phyloP scores from a whole-genome alignment of 177 flowering plant genomes.

The Vitis hybrid region DNA sequence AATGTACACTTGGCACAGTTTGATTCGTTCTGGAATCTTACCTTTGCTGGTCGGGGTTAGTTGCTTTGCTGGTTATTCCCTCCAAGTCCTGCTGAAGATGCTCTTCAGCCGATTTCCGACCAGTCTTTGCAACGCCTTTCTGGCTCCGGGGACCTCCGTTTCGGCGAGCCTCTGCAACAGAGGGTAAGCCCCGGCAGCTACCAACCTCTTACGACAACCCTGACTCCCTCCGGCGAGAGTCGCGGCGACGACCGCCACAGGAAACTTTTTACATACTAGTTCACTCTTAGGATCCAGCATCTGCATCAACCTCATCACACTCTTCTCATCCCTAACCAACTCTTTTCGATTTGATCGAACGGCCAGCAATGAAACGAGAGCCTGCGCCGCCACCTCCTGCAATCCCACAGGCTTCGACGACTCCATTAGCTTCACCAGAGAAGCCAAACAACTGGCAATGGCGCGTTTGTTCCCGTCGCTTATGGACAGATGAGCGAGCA shows the following conservation, averaged over 20 bases:
- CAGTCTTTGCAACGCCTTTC: slow-evolving; percentile 63
- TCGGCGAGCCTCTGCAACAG: slow-evolving; percentile 63
- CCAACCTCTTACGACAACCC: slow-evolving; percentile 56
- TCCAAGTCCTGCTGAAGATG: slow-evolving; percentile 66
- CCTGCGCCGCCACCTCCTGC: slow-evolving; percentile 54
- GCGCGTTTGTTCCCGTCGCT: slow-evolving; percentile 60
- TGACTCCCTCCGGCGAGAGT: slow-evolving; percentile 48
- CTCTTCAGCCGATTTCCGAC: slow-evolving; percentile 61
- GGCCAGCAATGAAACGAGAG: slow-evolving; percentile 48
- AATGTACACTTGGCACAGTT: no score
- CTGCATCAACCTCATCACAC: slow-evolving; percentile 53
- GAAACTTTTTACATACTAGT: slow-evolving; percentile 46
- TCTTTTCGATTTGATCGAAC: slow-evolving; percentile 70
- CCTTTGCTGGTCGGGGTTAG: slow-evolving; percentile 40
- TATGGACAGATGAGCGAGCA: slow-evolving; percentile 48
- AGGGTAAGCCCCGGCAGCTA: slow-evolving; percentile 57
- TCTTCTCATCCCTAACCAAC: slow-evolving; percentile 74
- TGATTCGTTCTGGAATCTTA: background rate
- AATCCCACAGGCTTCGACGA: slow-evolving; percentile 60
- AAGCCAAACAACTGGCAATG: slow-evolving; percentile 47
- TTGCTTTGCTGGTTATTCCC: slow-evolving; percentile 44
- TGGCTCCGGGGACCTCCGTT: slow-evolving; percentile 76
- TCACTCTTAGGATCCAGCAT: slow-evolving; percentile 72
- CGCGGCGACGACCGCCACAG: slow-evolving; percentile 53
- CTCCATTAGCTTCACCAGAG: slow-evolving; percentile 73